phyloP scores from a whole-genome alignment of 192 early-diverging fungal genomes.

The Coemansia erecta region DNA sequence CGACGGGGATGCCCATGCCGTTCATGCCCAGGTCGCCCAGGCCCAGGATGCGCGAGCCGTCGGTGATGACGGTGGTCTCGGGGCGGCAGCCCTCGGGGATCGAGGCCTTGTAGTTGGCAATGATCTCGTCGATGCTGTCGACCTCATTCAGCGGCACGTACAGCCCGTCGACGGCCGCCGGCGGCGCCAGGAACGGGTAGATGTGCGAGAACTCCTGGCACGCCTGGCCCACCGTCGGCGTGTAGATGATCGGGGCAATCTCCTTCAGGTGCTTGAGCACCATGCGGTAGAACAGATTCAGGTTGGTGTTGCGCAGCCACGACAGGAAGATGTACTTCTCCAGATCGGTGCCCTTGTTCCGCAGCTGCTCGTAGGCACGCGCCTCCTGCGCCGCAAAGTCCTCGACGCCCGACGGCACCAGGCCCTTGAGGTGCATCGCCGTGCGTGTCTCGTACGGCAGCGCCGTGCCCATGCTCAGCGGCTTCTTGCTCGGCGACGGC shows the following conservation, averaged over 20 bases:
- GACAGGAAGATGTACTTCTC: conserved; percentile 88
- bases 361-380: conserved; percentile 70
- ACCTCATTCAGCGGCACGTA: conserved; percentile 78
- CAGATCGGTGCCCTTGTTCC: conserved; percentile 63
- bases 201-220: conserved; percentile 88
- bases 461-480: conserved; percentile 36
- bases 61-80: conserved; percentile 91
- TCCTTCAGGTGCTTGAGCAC: conserved; percentile 77
- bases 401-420: conserved; percentile 74
- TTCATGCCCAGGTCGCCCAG: conserved; percentile 93
- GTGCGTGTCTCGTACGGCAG: conserved; percentile 52
- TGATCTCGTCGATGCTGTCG: conserved; percentile 71
- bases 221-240: conserved; percentile 79
- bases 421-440: conserved; percentile 64
- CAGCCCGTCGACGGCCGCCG: conserved; percentile 76
- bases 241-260: conserved; percentile 78
- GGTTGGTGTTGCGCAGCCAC: conserved; percentile 76
- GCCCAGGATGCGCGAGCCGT: conserved; percentile 92
- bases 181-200: conserved; percentile 78
- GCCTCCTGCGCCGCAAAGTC: conserved; percentile 69
- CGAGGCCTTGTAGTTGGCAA: conserved; percentile 73
- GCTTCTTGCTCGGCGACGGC: conserved; percentile 15
- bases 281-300: conserved; percentile 80
- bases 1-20: conserved; percentile 94
- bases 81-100: conserved; percentile 60